Evolutionary conservation across 1,284 basidiomycete genomes (phyloP), one percentile per base, ranked within the genome.

Genomic region (Acaromyces ingoldii): DNA sequence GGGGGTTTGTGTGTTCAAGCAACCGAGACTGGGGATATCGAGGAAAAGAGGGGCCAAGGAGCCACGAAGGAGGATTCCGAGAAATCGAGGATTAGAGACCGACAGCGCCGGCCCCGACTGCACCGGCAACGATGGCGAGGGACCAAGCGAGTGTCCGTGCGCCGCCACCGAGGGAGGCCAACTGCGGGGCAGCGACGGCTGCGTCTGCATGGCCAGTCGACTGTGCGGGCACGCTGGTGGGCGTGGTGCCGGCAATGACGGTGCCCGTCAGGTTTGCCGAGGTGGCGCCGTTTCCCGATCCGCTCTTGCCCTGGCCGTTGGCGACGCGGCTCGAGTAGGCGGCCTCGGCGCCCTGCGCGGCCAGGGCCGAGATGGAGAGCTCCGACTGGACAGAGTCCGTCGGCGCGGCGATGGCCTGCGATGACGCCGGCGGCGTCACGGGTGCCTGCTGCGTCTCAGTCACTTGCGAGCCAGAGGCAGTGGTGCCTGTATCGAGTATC

Each of bases 261-360:
- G 21, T 45, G 13, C 21, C 42, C 4, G 42, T 45, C n/a, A 26
- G 13, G 19, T 19, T 31, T 6, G 25, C 15, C 26, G 42, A 26
- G 19, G 42, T 45, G 26, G 28, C 28, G 21, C 42, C 42, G 34
- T 45, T 17, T 25, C 29, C 42, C 34, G 42, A 28, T 31, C 42
- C 42, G 3, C 42, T 31, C 19, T 28, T 2, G 17, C 42, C 42
- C 34, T 45, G 42, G 19, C 42, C 42, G 6, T 33, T 5, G 5
- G 42, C 42, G 26, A 45, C 42, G 19, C 42, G 42, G 22, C 29
- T 31, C 11, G 42, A 22, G 22, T 45, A 45, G 34, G 42, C 42
- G 24, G 42, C 42, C 17, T 28, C 17, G 24, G 25, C 42, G 3
- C 42, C 42, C 2, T 28, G 17, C n/a, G 42, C 42, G 34, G 42